Evolutionary conservation across 768 basidiomycete genomes (phyloP).

Genomic region (Antrodiella citrinella): DNA sequence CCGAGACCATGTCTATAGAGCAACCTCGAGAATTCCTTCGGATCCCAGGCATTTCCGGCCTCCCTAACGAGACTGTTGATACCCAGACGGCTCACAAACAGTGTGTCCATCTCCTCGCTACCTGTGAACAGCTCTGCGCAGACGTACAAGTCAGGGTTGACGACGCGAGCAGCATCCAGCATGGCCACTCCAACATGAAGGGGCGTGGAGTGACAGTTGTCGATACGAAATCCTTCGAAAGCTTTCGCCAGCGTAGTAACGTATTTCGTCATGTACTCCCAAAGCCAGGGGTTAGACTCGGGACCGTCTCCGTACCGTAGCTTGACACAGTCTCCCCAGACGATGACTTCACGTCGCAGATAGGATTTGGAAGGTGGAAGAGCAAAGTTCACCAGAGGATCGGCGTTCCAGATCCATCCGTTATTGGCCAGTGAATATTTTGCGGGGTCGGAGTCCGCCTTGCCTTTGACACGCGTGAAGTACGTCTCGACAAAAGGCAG

Average conservation of each 20-base stretch:
- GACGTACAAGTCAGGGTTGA: slow-evolving; percentile 90
- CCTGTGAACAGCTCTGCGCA: slow-evolving; percentile 98
- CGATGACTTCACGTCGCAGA: slow-evolving; percentile 91
- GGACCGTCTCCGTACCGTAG: slow-evolving; percentile 83
- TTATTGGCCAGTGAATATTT: slow-evolving; percentile 90
- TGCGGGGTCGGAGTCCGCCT: slow-evolving; percentile 35
- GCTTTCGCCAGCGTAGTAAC: slow-evolving; percentile 69
- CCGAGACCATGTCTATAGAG: slow-evolving; percentile 87
- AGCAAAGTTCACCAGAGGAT: slow-evolving; percentile 93
- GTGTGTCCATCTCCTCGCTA: slow-evolving; percentile 83
- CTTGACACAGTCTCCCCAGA: slow-evolving; percentile 98
- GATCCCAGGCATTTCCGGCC: slow-evolving; percentile 84
- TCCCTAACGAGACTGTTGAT: slow-evolving; percentile 93
- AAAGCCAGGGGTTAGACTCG: slow-evolving; percentile 86
- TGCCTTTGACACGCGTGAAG: slow-evolving; percentile 71
- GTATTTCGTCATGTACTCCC: slow-evolving; percentile 85
- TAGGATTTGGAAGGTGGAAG: slow-evolving; percentile 89
- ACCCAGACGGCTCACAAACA: slow-evolving; percentile 88
- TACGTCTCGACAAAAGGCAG: slow-evolving; percentile 83
- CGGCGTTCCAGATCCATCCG: slow-evolving; percentile 98
- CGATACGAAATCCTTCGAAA: slow-evolving; percentile 96
- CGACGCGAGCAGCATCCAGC: slow-evolving; percentile 83
- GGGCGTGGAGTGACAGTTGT: slow-evolving; percentile 98
- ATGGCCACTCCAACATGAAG: slow-evolving; percentile 92
- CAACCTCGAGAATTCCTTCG: slow-evolving; percentile 85